phyloP scores from a whole-genome alignment of 371 early-diverging fungal species.

The Haplosporangium sp. region DNA sequence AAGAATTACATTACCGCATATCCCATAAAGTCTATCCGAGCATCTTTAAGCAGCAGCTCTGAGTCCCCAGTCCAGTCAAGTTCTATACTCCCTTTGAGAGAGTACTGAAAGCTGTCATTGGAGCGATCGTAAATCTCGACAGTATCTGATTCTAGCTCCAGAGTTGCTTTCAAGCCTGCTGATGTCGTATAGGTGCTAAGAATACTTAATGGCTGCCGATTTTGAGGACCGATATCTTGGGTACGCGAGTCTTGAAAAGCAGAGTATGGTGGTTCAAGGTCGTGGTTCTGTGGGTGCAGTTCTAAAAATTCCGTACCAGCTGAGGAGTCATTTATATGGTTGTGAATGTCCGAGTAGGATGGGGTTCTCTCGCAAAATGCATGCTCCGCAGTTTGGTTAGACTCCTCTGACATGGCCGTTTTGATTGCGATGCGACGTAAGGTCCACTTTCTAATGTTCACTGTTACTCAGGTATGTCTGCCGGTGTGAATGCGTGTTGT shows the following conservation, averaged over 20 bases:
- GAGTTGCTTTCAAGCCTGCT: conserved; percentile 32
- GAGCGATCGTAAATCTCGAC: conserved; percentile 56
- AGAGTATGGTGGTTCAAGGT: conserved; percentile 21
- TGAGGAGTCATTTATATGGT: conserved; percentile 3
- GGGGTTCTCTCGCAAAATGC: conserved; percentile 24
- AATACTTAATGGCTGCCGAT: not conserved
- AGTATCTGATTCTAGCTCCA: conserved; percentile 47
- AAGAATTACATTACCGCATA: conserved; percentile 40
- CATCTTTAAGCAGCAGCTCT: conserved; percentile 46
- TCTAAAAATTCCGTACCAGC: not conserved
- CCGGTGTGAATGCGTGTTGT: too few relatives aligned
- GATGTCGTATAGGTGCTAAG: conserved; percentile 14
- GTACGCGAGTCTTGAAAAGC: conserved; percentile 4
- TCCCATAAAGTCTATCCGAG: conserved; percentile 53
- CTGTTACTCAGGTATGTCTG: not conserved
- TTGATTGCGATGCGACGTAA: not conserved
- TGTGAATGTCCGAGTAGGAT: conserved; percentile 38
- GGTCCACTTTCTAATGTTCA: not conserved
- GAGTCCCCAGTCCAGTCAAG: conserved; percentile 32
- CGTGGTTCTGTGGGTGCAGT: conserved; percentile 4
- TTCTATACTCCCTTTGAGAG: conserved; percentile 50
- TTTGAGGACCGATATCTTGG: conserved; percentile 11
- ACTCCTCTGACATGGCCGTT: not conserved
- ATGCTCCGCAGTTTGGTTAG: conserved; percentile 3
- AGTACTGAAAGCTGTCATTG: conserved; percentile 47